Evolutionary conservation across 1,139 yeast species (phyloP), one percentile per base, ranked within the genome.

Genomic region (Hansenula sp.): DNA sequence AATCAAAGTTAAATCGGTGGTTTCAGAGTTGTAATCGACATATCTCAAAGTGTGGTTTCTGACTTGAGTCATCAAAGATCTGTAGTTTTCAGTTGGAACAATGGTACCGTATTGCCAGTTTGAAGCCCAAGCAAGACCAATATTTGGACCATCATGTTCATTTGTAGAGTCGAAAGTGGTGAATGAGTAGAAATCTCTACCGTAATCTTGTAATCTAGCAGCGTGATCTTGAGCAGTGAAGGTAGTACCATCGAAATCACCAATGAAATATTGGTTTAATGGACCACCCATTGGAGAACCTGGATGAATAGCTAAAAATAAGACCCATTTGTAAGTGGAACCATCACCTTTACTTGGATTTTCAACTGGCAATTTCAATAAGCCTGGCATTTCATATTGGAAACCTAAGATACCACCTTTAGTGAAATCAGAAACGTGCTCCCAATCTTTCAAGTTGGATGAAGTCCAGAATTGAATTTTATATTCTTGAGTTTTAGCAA

Each of bases 251-350:
- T 69, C 59, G 51, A 68, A 67, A 38, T 65, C 68, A 37, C 73
- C 74, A 38, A 69, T 51, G 45, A 68, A 65, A 53, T 68, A 68
- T 49, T 68, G 63, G 16, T 62, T 65, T 28, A 56, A 54, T 12
- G 69, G 62, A 15, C 72, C 72, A 29, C 72, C 72, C 11, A 48
- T 47, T 13, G 71, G 71, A 29, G 63, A 55, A 11, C 71, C 71
- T 11, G 71, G 71, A 46, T 66, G 66, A 45, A 67, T 58, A 25
- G 68, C 61, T 18, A 66, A 28, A 42, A 65, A 54, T 58, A 67
- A 45, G n/a, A 67, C 67, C 70, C 70, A 67, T 45, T 57, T 59
- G 33, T 46, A 40, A 31, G 36, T 33, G 12, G 32, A 30, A n/a
- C 21, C 33, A 4, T 37, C 43, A 28, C 39, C 31, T 16, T 43